phyloP scores from a whole-genome alignment of 208 protist species.

The Leishmania mexicana region DNA sequence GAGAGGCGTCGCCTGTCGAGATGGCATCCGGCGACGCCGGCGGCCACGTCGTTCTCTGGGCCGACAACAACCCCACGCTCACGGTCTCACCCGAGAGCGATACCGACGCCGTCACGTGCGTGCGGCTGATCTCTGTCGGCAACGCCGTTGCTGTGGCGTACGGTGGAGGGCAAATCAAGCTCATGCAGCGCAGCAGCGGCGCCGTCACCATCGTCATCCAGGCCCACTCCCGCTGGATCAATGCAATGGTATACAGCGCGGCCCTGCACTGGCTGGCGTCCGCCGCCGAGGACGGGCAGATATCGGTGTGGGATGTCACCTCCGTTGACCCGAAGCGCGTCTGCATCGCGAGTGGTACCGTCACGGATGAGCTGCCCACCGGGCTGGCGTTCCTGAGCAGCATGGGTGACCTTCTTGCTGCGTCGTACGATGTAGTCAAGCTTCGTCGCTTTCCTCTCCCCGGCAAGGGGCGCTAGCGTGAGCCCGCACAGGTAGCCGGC shows the following conservation, averaged over 20 bases:
- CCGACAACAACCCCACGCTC: slow-evolving; percentile 15
- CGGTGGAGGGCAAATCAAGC: slow-evolving; percentile 52
- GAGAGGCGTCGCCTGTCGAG: slow-evolving; percentile 9
- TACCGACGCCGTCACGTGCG: slow-evolving; percentile 47
- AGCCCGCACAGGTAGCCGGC: background rate
- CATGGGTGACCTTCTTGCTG: background rate
- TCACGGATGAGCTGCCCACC: slow-evolving; percentile 29
- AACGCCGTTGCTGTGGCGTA: slow-evolving; percentile 45
- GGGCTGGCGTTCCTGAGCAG: slow-evolving; percentile 24
- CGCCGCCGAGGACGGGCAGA: slow-evolving; percentile 55
- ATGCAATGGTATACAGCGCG: slow-evolving; percentile 37
- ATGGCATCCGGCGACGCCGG: slow-evolving; percentile 43
- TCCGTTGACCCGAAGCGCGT: background rate
- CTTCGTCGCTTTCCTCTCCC: slow-evolving; percentile 11
- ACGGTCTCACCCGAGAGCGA: slow-evolving; percentile 24
- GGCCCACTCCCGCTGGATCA: slow-evolving; percentile 74
- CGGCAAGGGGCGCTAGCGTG: background rate
- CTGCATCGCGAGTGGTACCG: slow-evolving; percentile 13
- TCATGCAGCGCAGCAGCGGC: slow-evolving; percentile 39
- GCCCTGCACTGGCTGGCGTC: slow-evolving; percentile 36
- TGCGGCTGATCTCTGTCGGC: slow-evolving; percentile 30
- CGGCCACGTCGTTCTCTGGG: slow-evolving; percentile 56
- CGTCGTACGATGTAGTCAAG: slow-evolving; percentile 23
- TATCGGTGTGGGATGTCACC: slow-evolving; percentile 37
- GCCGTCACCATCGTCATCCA: slow-evolving; percentile 38